Base-by-base conservation (phyloP, 2,329 filamentous ascomycete species). In the Phyllosticta paracitricarpa region DNA sequence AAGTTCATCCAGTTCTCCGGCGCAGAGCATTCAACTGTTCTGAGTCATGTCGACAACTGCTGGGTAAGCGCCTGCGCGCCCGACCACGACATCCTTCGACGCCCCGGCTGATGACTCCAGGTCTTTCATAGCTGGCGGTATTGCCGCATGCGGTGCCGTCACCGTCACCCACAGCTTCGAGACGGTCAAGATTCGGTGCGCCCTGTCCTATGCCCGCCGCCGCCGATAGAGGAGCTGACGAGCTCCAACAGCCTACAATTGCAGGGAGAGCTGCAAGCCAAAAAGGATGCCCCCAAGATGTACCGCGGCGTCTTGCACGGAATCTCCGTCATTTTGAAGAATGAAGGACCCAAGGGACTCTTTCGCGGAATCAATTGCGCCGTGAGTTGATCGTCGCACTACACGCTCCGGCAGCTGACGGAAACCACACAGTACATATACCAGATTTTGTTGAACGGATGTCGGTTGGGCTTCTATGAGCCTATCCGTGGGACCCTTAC, bases 141-240 rank as follows among this genome's bases (percentile, higher is more conserved):
- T 99, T 72, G 94, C 94, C 72, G 94, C 94, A 66, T 97, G 93
- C 78, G 94, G 94, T 72, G 94, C 94, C 66, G 94, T 99, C 62
- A 97, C 93, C 51, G 92, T 95, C 66, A 97, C 94, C 57, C 94
- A 99, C 77, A 92, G 92, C 62, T 97, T 97, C 78, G 94, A 99
- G 78, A 97, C 93, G 12, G 91, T 99, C 74, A 99, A 99, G 84
- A 97, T 97, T 73, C 89, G 92, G 88, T 92, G 80, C 72, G 81
- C 72, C 63, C 57, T 58, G 28, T 24, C 28, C 35, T 24, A 24
- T 19, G 17, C 26, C 51, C 54, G 14, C 26, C 57, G n/a, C 35
- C 12, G 19, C 14, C 6, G 26, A 57, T 22, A 48, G 28, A 35
- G 24, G 56, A 56, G 63, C 67, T 72, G 64, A 48, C 40, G 40